Evolutionary conservation across 129 eudicot species (phyloP).

Genomic region (Sambucus nigra): DNA sequence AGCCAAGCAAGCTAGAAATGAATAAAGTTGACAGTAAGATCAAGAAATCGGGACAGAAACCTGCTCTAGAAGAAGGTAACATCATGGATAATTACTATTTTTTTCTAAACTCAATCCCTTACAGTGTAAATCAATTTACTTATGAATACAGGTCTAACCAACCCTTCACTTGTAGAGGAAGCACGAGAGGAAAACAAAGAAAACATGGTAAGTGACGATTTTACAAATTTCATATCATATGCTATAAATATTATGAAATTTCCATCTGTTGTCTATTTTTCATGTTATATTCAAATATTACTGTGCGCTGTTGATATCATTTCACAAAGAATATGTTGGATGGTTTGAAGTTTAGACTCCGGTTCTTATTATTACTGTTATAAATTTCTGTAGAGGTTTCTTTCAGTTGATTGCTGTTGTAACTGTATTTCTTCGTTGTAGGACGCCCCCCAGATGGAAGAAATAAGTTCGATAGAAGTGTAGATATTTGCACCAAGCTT

Average conservation of each 20-base stretch:
- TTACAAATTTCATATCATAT: not conserved
- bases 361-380: too few relatives aligned
- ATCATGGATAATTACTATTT: not conserved
- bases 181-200: slow-evolving; percentile 65
- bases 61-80: slow-evolving; percentile 44
- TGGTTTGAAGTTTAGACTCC: too few relatives aligned
- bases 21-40: slow-evolving; percentile 26
- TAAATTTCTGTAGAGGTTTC: too few relatives aligned
- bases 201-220: slow-evolving; percentile 37
- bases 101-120: not conserved
- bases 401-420: too few relatives aligned
- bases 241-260: not conserved
- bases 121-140: not conserved
- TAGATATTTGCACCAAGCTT: slow-evolving; percentile 16
- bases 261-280: too few relatives aligned
- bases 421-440: too few relatives aligned
- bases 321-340: too few relatives aligned
- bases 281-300: too few relatives aligned
- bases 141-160: slow-evolving; percentile 22
- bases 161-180: slow-evolving; percentile 20
- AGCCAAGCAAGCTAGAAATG: slow-evolving; percentile 28
- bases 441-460: slow-evolving; percentile 37
- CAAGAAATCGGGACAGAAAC: slow-evolving; percentile 35
- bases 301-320: too few relatives aligned
- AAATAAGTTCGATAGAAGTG: slow-evolving; percentile 25